Base-by-base conservation (phyloP, 2,329 filamentous ascomycete species). In the Didymellaceae sp. region DNA sequence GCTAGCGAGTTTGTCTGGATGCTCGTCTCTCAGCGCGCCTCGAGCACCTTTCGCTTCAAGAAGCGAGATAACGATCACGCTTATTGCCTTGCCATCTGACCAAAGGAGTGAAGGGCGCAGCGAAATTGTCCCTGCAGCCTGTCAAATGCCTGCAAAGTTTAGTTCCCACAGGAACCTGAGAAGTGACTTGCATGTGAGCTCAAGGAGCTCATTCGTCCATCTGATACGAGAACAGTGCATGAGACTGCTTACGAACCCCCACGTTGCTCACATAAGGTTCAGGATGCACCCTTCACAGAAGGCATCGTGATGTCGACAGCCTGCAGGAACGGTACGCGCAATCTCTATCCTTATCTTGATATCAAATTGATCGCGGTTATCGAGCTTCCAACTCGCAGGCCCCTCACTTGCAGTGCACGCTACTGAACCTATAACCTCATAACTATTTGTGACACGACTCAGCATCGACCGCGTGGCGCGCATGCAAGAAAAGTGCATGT, bases 31-130 rank as follows among this genome's bases (percentile, higher is more conserved):
- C 37, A 41, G 48, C 42, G 48, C 38, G 42, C 48, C 48, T 42
- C 41, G 37, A 51, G 47, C 47, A 32, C 20, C 21, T 11, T 41
- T 51, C 47, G 41, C 41, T 34, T 20, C 31, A 39, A 18, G 37
- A 46, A 52, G 63, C 63, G 65, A 68, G 63, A 67, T 65, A 57
- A 62, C 52, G 24, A 50, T 55, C 51, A 60, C 59, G 62, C 61
- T 58, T 54, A 45, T 47, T 43, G 44, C 46, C 44, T 52, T 40
- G 54, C 52, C 39, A 43, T 47, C 49, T 59, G 37, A 41, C 66
- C 26, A 50, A 55, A 49, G 21, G 33, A 45, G 37, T 51, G 37
- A 51, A 45, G 42, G 31, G 46, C 26, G 39, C 26, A 40, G 42
- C 38, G 17, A 32, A 20, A 9, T 30, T 17, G 48, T 42, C 48